Percentiles rank a stretch among this genome's conserved stretches.
Evolutionary conservation across 169 alveolate genomes (phyloP).

Genomic region (Cryptosporidium andersoni): DNA sequence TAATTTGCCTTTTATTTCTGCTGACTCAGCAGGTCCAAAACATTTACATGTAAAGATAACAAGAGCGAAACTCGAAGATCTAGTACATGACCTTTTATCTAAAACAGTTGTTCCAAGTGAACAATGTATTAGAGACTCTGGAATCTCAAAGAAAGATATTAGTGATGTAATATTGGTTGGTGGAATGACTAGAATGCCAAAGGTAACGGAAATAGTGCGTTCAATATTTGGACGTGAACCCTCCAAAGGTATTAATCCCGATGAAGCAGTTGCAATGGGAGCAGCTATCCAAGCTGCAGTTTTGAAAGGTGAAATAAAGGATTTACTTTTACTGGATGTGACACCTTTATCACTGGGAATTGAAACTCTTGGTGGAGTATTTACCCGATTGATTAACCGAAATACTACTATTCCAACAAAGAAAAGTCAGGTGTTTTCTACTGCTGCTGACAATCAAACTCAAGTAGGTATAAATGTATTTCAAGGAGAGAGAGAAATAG

Average conservation of each 20-base stretch:
- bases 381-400: conserved; percentile 94
- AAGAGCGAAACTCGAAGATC: conserved; percentile 94
- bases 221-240: conserved; percentile 93
- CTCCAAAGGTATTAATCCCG: conserved; percentile 97
- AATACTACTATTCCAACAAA: conserved; percentile 98
- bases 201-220: conserved; percentile 92
- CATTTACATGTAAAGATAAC: conserved; percentile 94
- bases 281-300: conserved; percentile 99
- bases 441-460: conserved; percentile 98
- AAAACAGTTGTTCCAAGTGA: conserved; percentile 96
- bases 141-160: conserved; percentile 88
- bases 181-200: conserved; percentile 99
- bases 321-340: conserved; percentile 94
- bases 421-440: conserved; percentile 96
- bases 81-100: conserved; percentile 85
- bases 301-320: conserved; percentile 96
- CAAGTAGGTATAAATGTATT: conserved; percentile 97
- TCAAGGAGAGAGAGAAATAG: conserved; percentile 99
- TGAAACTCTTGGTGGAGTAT: conserved; percentile 97
- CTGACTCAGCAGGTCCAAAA: conserved; percentile 97
- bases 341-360: conserved; percentile 95
- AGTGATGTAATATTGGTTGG: conserved; percentile 98
- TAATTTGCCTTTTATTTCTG: conserved; percentile 97
- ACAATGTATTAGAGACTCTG: conserved; percentile 93
- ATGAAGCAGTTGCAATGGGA: conserved; percentile 99